Base-by-base conservation (phyloP, 768 basidiomycete species). In the Podaxis sp. region DNA sequence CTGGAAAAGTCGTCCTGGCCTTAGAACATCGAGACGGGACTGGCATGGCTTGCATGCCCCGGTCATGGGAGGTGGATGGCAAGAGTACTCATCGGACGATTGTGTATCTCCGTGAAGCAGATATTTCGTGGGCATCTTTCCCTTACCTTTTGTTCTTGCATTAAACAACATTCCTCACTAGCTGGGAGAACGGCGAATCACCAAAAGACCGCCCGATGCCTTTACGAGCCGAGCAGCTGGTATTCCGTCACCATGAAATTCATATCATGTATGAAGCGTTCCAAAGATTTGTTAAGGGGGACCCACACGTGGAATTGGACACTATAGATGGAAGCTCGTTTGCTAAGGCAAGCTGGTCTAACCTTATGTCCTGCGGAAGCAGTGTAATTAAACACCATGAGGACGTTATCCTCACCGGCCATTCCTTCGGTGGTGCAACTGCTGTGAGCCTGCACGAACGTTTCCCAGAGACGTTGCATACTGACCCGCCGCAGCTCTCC, bases 11-110 rank as follows among this genome's bases (percentile, higher is more conserved):
- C 4, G 93, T 96, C 2, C 79, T 93, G 49, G 88, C 91, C 4
- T 69, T 95, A 24, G 91, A 95, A 69, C 94, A 95, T 71, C 82
- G 88, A 9, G 94, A 96, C 71, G 93, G 93, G 0, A 88, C 89
- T 3, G 87, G 83, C 2, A 85, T 86, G 0, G 80, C 76, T 3
- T 80, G 77, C 63, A 72, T 80, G 50, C 74, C 78, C 49, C 75
- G 74, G 41, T 71, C 69, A 57, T 75, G 74, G 73, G 66, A 66
- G 59, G 49, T 57, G 29, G 68, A 69, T 64, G 73, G 76, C 9
- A 73, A 71, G 19, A 67, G 63, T 12, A 50, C 65, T 51, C 64
- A 64, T 66, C 69, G 65, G 66, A 69, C 71, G 33, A 65, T 75
- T 25, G 71, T 82, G 9, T 94, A 93, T 69, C 72, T 87, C 57